Evolutionary conservation across 2,329 filamentous ascomycete genomes (phyloP).

Genomic region (Neospermospora avenae): DNA sequence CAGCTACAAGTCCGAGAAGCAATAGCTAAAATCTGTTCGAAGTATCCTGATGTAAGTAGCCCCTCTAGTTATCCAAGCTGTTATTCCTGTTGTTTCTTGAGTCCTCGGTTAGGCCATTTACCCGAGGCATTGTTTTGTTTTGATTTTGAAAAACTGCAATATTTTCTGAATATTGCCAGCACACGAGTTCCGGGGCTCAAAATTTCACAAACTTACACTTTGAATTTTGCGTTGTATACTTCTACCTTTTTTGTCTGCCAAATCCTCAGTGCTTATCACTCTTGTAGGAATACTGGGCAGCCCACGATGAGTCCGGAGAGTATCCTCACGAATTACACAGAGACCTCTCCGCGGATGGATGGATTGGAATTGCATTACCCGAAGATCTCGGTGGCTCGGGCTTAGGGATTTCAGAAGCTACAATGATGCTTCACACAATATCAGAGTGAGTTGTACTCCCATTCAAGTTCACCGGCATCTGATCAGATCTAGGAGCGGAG

Average conservation of each 20-base stretch:
- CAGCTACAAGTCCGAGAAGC: constrained; percentile 72
- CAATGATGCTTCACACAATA: constrained; percentile 85
- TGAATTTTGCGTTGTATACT: too few relatives aligned
- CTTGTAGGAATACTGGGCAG: constrained; percentile 64
- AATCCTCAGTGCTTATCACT: not conserved
- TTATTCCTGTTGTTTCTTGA: not conserved
- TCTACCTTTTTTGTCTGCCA: not conserved
- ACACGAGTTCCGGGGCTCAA: too few relatives aligned
- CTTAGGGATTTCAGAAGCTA: constrained; percentile 75
- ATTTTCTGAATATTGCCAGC: not conserved
- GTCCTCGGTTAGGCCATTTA: not conserved
- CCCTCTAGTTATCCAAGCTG: not conserved
- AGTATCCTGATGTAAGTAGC: constrained; percentile 56
- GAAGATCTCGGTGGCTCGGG: constrained; percentile 72
- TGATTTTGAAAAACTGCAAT: not conserved
- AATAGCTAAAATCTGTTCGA: constrained; percentile 63
- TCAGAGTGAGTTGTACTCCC: constrained; percentile 53
- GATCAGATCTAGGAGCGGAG: constrained; percentile 59
- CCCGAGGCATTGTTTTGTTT: constrained; percentile 6
- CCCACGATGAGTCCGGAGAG: constrained; percentile 64
- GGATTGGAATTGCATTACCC: constrained; percentile 77
- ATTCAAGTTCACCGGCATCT: constrained; percentile 54
- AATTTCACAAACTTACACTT: too few relatives aligned
- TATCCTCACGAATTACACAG: constrained; percentile 76
- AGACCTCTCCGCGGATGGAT: constrained; percentile 70